Base-by-base conservation (phyloP, 2,329 filamentous ascomycete species). In the Epichloe gansuensis region DNA sequence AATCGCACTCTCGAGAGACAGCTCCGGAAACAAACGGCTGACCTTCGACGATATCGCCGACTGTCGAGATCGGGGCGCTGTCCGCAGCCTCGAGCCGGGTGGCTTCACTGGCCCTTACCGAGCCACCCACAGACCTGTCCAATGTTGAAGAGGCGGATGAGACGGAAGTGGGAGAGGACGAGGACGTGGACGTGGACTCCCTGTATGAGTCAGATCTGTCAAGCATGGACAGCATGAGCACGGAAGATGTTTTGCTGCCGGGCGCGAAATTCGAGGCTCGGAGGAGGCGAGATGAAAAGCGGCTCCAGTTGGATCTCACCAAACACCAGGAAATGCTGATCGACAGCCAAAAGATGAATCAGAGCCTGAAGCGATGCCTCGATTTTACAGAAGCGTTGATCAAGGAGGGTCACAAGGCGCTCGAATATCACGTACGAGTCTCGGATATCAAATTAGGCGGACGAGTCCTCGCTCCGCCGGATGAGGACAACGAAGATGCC, bases 311-410 rank as follows among this genome's bases (percentile, higher is more conserved):
- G 4, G 93, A 98, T 67, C 76, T 98, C 1, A 79, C 83, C 3
- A 91, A 91, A 64, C 93, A 98, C 65, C 88, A 90, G 59, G 86
- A 95, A 62, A 74, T 97, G 1, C 78, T 98, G 8, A 74, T 90
- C 41, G 91, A 95, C 65, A 93, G 86, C 59, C 90, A 96, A 63
- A 94, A 90, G 71, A 90, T 97, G 75, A 97, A 96, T 64, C 88
- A 94, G 66, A 95, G 88, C 65, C 78, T 98, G 46, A 94, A 89
- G 67, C 80, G 88, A 47, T 98, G 93, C 66, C 76, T 96, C 37
- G 83, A 83, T 58, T 91, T 88, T 80, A 94, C 91, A 0, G 91
- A 98, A 64, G 84, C 87, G 57, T 77, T 98, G 45, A 95, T 98
- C 65, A 84, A 81, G 48, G 90, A 96, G 60, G 93, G 86, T 5